Conservation (phyloP, 768 basidiomycete genomes). For the Russula dissimulans region DNA sequence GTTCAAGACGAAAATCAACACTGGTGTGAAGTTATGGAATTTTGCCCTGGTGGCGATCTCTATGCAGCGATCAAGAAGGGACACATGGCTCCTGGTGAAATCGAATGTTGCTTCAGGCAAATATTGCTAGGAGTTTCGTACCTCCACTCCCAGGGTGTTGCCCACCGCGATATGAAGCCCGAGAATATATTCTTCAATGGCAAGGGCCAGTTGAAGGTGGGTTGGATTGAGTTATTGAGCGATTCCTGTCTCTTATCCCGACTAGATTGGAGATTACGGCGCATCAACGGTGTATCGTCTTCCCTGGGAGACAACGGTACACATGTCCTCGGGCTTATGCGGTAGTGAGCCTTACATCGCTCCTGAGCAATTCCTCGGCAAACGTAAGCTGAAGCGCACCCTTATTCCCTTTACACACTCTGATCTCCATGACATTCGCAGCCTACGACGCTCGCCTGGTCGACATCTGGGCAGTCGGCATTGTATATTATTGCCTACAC, state of each 20-base stretch:
- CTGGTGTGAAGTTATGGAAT: slow-evolving; percentile 99
- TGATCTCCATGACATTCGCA: slow-evolving; percentile 30
- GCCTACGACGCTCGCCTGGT: slow-evolving; percentile 97
- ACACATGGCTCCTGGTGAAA: slow-evolving; percentile 81
- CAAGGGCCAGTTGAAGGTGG: slow-evolving; percentile 86
- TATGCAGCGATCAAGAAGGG: slow-evolving; percentile 99
- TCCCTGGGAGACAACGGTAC: slow-evolving; percentile 95
- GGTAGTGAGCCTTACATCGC: slow-evolving; percentile 99
- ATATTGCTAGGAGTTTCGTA: slow-evolving; percentile 83
- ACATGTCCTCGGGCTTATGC: slow-evolving; percentile 94
- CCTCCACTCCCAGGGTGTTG: slow-evolving; percentile 92
- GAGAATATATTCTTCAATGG: slow-evolving; percentile 95
- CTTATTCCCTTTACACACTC: slow-evolving; percentile 31
- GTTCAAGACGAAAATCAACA: slow-evolving; percentile 95
- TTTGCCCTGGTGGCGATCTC: slow-evolving; percentile 94
- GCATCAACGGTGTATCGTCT: slow-evolving; percentile 98
- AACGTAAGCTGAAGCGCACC: slow-evolving; percentile 63
- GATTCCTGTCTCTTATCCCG: slow-evolving; percentile 13
- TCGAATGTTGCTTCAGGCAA: slow-evolving; percentile 98
- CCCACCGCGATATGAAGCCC: slow-evolving; percentile 96
- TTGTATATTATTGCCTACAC: slow-evolving; percentile 98
- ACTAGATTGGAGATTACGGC: slow-evolving; percentile 93
- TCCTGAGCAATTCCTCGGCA: slow-evolving; percentile 91
- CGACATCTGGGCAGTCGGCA: slow-evolving; percentile 94
- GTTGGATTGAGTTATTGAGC: slow-evolving; percentile 19